Conservation (phyloP, 306 rosid genomes). For the Medicago arabica region DNA sequence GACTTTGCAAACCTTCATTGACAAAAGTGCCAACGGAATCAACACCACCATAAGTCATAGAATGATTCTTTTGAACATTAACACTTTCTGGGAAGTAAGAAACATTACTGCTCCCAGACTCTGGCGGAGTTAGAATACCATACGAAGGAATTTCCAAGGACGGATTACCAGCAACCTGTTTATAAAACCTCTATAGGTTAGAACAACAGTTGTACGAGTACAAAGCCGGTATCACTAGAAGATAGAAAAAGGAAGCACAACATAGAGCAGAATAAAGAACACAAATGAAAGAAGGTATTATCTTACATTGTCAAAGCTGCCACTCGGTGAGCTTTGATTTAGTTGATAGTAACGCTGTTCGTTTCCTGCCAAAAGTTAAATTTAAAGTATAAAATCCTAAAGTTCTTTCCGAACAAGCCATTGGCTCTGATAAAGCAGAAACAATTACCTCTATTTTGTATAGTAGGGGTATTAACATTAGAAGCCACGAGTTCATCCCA, state of each 20-base stretch:
- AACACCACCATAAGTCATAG: conserved; percentile 42
- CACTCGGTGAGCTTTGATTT: conserved; percentile 58
- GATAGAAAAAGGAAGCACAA: not conserved
- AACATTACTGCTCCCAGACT: conserved; percentile 41
- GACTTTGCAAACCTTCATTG: conserved; percentile 67
- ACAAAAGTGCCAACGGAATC: conserved; percentile 52
- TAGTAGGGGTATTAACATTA: conserved; percentile 50
- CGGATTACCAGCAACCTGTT: conserved; percentile 58
- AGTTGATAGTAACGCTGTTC: conserved; percentile 53
- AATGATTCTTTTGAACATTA: conserved; percentile 46
- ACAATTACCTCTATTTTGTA: conserved; percentile 67
- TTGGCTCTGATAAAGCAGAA: conserved; percentile 42
- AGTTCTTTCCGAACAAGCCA: conserved; percentile 39
- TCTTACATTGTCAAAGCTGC: conserved; percentile 59
- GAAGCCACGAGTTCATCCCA: conserved; percentile 90
- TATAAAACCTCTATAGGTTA: conserved; percentile 38
- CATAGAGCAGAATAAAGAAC: conserved; percentile 29
- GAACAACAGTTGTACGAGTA: conserved; percentile 19
- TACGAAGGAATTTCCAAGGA: conserved; percentile 54
- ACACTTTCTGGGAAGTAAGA: conserved; percentile 49
- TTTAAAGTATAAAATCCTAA: conserved; percentile 19
- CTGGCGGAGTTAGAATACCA: conserved; percentile 48
- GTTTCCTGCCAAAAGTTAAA: conserved; percentile 53
- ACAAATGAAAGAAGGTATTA: conserved; percentile 11
- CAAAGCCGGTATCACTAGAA: conserved; percentile 22